Percentiles rank a stretch among this genome's conserved stretches.
These are phyloP conservation scores for Penstemon eatonii DNA, from an alignment of 257 asterid species.

Conservation along the genomic window DNA sequence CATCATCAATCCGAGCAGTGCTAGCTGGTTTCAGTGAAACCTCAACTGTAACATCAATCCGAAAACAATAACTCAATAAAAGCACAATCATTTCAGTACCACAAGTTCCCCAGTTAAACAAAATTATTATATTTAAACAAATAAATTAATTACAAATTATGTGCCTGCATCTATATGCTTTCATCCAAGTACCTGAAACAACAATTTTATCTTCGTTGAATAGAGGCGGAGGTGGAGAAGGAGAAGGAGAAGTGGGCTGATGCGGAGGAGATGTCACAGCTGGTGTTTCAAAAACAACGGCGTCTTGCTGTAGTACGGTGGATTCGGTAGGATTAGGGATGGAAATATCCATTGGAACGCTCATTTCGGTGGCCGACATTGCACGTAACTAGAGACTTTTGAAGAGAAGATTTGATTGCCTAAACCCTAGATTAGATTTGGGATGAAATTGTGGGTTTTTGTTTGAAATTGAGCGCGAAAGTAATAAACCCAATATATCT, in stretches of 20 bases:
- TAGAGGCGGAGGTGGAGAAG: slow-evolving; percentile 33
- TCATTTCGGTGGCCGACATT: slow-evolving; percentile 49
- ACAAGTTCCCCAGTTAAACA: background rate
- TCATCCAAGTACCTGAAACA: slow-evolving; percentile 62
- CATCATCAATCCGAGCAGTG: slow-evolving; percentile 69
- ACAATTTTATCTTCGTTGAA: slow-evolving; percentile 53
- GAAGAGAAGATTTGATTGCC: slow-evolving; percentile 25
- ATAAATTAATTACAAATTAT: background rate
- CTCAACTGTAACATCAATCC: slow-evolving; percentile 61
- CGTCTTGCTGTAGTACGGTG: slow-evolving; percentile 41
- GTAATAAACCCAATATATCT: no score
- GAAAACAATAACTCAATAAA: slow-evolving; percentile 18
- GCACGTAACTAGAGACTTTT: slow-evolving; percentile 14
- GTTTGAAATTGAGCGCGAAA: slow-evolving; percentile 43
- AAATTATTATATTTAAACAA: background rate
- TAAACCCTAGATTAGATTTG: slow-evolving; percentile 39
- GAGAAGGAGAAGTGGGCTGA: slow-evolving; percentile 15
- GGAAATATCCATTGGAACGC: slow-evolving; percentile 86
- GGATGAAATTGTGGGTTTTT: slow-evolving; percentile 14
- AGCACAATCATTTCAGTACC: slow-evolving; percentile 9
- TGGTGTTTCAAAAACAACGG: slow-evolving; percentile 45
- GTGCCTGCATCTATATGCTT: background rate
- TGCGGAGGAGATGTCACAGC: slow-evolving; percentile 33
- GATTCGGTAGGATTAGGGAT: slow-evolving; percentile 39
- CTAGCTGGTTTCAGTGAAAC: slow-evolving; percentile 78